Conservation (phyloP, 2,329 filamentous ascomycete species). For the Penicillium concentricum region DNA sequence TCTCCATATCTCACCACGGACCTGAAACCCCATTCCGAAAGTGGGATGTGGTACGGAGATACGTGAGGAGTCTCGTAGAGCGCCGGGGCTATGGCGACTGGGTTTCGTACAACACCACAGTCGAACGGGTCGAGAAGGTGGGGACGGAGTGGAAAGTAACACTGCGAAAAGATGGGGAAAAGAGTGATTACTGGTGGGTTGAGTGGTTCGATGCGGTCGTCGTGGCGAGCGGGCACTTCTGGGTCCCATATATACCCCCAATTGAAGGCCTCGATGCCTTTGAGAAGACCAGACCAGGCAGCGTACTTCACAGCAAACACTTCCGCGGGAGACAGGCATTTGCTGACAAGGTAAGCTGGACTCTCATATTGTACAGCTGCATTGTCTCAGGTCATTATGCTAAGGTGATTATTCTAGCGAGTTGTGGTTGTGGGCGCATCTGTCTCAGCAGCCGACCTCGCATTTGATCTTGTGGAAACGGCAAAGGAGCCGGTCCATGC, state of each 20-base stretch:
- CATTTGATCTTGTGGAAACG: not conserved
- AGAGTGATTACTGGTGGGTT: not conserved
- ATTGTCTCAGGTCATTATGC: not conserved
- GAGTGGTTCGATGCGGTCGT: not conserved
- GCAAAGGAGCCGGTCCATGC: not conserved
- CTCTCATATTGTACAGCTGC: too few relatives aligned
- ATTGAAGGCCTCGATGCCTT: not conserved
- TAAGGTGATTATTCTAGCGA: not conserved
- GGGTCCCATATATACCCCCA: not conserved
- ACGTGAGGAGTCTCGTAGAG: not conserved
- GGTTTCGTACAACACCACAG: not conserved
- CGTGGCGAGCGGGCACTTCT: slow-evolving; percentile 1
- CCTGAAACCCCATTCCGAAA: not conserved
- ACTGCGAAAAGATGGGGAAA: not conserved
- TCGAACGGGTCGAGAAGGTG: not conserved
- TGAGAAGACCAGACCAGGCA: not conserved
- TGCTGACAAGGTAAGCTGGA: not conserved
- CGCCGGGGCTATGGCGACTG: not conserved
- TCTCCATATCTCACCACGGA: not conserved
- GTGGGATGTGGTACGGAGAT: not conserved
- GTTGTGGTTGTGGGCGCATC: not conserved
- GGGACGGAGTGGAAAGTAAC: not conserved
- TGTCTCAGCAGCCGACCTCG: not conserved
- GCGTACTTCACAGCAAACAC: not conserved
- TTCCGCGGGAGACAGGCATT: not conserved